These are phyloP conservation scores for Gracilaria domingensis DNA, from an alignment of 23 red algal species.

Conservation along the genomic window DNA sequence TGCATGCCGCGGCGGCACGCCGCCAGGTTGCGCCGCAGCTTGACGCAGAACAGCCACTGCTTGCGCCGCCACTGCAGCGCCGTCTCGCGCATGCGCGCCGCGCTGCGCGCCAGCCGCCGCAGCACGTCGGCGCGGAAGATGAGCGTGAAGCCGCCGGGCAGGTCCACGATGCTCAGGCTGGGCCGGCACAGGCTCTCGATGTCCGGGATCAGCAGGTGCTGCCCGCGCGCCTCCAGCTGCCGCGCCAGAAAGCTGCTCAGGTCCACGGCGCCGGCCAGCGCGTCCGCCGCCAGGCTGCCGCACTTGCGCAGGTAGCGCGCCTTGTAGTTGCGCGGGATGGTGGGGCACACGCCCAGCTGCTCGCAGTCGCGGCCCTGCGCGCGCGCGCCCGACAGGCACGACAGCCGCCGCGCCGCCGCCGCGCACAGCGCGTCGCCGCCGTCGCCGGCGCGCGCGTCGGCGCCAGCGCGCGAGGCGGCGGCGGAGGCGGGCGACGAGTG, in stretches of 20 bases:
- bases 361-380: background rate
- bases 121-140: slow-evolving; percentile 39
- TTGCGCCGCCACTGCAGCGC: slow-evolving; percentile 37
- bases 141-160: slow-evolving; percentile 45
- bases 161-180: slow-evolving; percentile 32
- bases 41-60: slow-evolving; percentile 9
- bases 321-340: slow-evolving; percentile 33
- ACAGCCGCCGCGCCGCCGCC: too few relatives aligned
- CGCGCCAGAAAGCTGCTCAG: slow-evolving; percentile 30
- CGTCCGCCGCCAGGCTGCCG: slow-evolving; percentile 20
- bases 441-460: too few relatives aligned
- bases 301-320: slow-evolving; percentile 41
- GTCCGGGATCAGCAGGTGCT: slow-evolving; percentile 21
- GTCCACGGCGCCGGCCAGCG: slow-evolving; percentile 39
- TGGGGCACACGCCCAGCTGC: background rate
- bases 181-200: slow-evolving; percentile 13
- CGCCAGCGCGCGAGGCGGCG: too few relatives aligned
- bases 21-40: slow-evolving; percentile 25
- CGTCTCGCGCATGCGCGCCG: slow-evolving; percentile 4
- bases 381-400: too few relatives aligned
- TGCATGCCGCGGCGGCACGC: background rate
- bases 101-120: slow-evolving; percentile 15
- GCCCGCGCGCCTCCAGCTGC: slow-evolving; percentile 29
- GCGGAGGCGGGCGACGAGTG: background rate
- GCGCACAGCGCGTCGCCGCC: too few relatives aligned